Percentiles rank a stretch among this genome's conserved stretches.
These are phyloP conservation scores for Beauveria rudraprayagi DNA, from an alignment of 2,329 filamentous ascomycete species.

Conservation along the genomic window DNA sequence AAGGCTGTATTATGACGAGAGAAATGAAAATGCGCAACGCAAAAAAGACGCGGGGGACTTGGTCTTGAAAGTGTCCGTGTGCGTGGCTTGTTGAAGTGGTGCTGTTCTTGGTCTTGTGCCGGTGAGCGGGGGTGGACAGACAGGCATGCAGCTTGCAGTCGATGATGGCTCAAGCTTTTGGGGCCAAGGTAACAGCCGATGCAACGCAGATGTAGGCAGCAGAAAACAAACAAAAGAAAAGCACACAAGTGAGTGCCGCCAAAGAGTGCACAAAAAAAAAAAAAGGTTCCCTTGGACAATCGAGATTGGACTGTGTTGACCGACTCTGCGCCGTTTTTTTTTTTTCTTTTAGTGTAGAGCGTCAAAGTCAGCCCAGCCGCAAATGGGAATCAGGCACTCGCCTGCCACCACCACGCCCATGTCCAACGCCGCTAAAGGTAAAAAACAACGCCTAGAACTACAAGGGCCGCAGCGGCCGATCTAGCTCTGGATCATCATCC, in stretches of 20 bases:
- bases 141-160: neutral
- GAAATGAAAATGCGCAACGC: neutral
- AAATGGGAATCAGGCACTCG: conserved; percentile 1
- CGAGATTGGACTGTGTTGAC: neutral
- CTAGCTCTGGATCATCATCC: conserved; percentile 1
- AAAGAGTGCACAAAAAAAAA: neutral
- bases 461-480: neutral
- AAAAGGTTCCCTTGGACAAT: neutral
- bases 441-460: neutral
- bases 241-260: neutral
- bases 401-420: neutral
- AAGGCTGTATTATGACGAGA: conserved; percentile 3
- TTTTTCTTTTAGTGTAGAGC: neutral
- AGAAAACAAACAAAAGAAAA: neutral
- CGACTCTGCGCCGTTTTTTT: neutral
- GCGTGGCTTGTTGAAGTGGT: conserved; percentile 1
- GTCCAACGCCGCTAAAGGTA: neutral
- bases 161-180: neutral
- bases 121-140: neutral
- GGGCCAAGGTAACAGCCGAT: neutral
- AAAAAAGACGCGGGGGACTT: conserved; percentile 1
- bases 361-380: conserved; percentile 3
- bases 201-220: neutral
- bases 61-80: neutral
- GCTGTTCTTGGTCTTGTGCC: neutral